Percentiles rank a stretch among this genome's conserved stretches.
Evolutionary conservation across 441 rosid genomes (phyloP).

Genomic region (Theobroma grandiflorum): DNA sequence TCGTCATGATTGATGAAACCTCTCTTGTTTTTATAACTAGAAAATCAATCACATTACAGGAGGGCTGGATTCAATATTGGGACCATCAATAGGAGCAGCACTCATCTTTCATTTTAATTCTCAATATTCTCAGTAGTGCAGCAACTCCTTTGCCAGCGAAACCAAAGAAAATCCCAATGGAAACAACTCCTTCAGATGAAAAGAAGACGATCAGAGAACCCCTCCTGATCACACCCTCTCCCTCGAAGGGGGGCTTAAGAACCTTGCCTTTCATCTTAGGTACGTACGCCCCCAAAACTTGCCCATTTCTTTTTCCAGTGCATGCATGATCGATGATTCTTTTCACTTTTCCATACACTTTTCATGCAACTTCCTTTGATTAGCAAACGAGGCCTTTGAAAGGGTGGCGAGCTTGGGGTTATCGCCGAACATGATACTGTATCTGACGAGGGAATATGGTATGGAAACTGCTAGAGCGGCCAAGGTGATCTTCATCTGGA

Average conservation of each 20-base stretch:
- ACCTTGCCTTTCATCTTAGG: slow-evolving; percentile 72
- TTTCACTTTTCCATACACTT: neutral
- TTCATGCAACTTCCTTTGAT: neutral
- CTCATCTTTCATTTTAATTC: neutral
- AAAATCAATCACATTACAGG: too few relatives aligned
- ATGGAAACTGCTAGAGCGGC: slow-evolving; percentile 57
- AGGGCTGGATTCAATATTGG: too few relatives aligned
- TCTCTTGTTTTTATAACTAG: too few relatives aligned
- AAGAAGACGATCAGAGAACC: slow-evolving; percentile 37
- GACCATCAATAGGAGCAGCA: neutral
- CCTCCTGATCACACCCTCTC: slow-evolving; percentile 29
- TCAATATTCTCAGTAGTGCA: neutral
- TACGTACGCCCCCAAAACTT: slow-evolving; percentile 12
- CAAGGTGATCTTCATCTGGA: slow-evolving; percentile 57
- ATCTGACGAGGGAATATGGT: slow-evolving; percentile 56
- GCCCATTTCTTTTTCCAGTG: neutral
- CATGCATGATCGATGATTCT: neutral
- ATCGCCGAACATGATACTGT: slow-evolving; percentile 65
- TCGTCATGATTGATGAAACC: too few relatives aligned
- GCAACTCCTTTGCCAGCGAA: neutral
- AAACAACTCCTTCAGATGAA: slow-evolving; percentile 20
- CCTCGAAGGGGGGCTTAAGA: slow-evolving; percentile 49
- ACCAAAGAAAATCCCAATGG: slow-evolving; percentile 18
- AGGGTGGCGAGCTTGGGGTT: slow-evolving; percentile 65
- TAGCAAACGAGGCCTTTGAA: slow-evolving; percentile 72